Evolutionary conservation across 2,329 filamentous ascomycete species (phyloP), one percentile per base, ranked within the genome.

Genomic region (Purpureocillium takamizusanense): DNA sequence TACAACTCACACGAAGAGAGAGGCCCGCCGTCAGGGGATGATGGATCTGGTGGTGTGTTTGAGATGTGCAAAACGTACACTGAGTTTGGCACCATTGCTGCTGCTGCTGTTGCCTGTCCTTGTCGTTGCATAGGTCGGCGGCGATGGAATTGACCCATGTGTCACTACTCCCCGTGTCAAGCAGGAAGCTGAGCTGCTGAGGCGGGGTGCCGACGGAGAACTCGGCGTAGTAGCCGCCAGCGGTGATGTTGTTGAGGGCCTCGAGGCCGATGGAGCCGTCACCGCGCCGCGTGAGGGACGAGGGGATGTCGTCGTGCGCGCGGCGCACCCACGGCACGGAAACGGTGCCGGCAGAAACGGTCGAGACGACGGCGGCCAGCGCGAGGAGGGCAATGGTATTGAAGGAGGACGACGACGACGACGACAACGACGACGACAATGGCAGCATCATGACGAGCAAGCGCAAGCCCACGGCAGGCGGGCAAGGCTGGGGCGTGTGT

Each of bases 101-200:
- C n/a, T 1, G 4, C 13, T 27, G 62, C 21, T 59, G 55, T 40
- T 57, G 44, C 25, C 30, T 27, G 4, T 43, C 62, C 67, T 10
- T 13, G 33, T 59, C 64, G 12, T 55, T 54, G 56, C 86, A 94
- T 25, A 84, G 61, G 4, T 56, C 47, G 1, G 83, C 86, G 36
- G 62, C 61, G 12, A 70, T 65, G 4, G 79, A 75, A 44, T 72
- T 59, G 31, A 80, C 61, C 76, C 77, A 81, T 4, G 76, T 69
- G 51, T 81, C 78, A 46, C 72, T 77, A 53, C 73, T 78, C 21
- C 77, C 78, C 3, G 77, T 81, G 55, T 81, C 77, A 44, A 81
- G 65, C 38, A 74, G 63, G 48, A 81, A 62, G 38, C 57, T 63
- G 36, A 79, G 54, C 3, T 57, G 54, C 55, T 81, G 77, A 1